Conservation (phyloP, 140 eudicot genomes). For the Bidens hawaiensis region DNA sequence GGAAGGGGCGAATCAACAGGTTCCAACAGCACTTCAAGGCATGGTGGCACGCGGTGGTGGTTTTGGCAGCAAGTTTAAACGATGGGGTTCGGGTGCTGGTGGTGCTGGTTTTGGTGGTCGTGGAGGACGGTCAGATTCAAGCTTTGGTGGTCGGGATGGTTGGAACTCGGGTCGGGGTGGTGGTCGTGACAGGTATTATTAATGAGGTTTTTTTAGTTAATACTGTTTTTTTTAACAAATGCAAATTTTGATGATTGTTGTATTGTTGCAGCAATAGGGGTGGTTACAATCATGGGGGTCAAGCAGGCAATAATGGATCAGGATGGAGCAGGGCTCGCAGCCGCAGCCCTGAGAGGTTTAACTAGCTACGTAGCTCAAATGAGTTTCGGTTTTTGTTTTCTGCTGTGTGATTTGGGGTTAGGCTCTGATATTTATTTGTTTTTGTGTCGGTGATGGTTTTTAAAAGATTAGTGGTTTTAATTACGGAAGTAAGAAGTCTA, state of each 20-base stretch:
- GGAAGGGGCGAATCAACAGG: slow-evolving; percentile 87
- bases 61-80: slow-evolving; percentile 43
- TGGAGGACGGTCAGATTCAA: slow-evolving; percentile 24
- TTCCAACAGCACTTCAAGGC: slow-evolving; percentile 64
- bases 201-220: too few relatives aligned
- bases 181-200: slow-evolving; percentile 41
- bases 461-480: not conserved
- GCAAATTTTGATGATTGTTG: not conserved
- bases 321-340: slow-evolving; percentile 30
- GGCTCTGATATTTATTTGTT: not conserved
- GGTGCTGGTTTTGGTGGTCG: slow-evolving; percentile 51
- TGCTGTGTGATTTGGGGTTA: slow-evolving; percentile 28
- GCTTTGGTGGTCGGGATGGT: not conserved
- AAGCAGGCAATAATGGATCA: slow-evolving; percentile 14
- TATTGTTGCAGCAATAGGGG: slow-evolving; percentile 15
- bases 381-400: slow-evolving; percentile 22
- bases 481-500: not conserved
- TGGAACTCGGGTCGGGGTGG: slow-evolving; percentile 38
- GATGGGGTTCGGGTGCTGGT: slow-evolving; percentile 60
- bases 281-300: slow-evolving; percentile 19
- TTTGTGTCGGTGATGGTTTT: not conserved
- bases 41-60: slow-evolving; percentile 89
- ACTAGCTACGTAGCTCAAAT: slow-evolving; percentile 1
- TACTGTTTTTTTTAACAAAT: not conserved
- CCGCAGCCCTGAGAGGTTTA: slow-evolving; percentile 33